A percentile compares a stretch with the other conserved stretches of the same genome.
Evolutionary conservation across 805 yeast species (phyloP).

Genomic region (Pichia californica): DNA sequence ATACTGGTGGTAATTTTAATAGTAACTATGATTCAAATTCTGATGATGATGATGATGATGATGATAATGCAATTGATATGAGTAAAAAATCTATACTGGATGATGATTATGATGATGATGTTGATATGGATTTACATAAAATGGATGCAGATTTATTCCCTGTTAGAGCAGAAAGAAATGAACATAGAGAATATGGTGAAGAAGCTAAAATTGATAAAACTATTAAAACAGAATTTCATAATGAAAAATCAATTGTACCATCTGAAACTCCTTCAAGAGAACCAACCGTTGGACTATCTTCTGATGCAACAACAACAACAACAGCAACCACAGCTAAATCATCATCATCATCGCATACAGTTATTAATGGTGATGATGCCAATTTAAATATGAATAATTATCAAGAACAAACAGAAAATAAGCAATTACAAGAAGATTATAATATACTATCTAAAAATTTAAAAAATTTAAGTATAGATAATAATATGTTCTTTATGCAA

Average conservation of each 20-base stretch:
- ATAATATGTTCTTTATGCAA: conserved; percentile 24
- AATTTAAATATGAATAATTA: conserved; percentile 20
- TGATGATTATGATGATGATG: conserved; percentile 8
- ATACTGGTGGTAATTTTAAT: conserved; percentile 9
- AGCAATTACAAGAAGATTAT: conserved; percentile 34
- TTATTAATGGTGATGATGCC: conserved; percentile 6
- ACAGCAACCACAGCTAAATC: too few species aligned
- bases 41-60: conserved; percentile 25
- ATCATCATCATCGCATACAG: too few species aligned
- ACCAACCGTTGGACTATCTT: conserved; percentile 12
- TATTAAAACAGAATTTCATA: conserved; percentile 28
- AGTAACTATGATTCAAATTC: too few species aligned
- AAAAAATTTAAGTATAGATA: conserved; percentile 11
- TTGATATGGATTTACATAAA: conserved; percentile 27
- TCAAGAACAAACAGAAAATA: conserved; percentile 32
- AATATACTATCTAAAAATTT: conserved; percentile 13
- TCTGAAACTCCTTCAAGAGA: conserved; percentile 22
- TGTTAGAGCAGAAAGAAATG: conserved; percentile 57
- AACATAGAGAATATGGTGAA: conserved; percentile 33
- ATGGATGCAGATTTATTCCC: conserved; percentile 60
- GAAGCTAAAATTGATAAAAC: conserved; percentile 25
- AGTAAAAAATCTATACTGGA: conserved; percentile 1
- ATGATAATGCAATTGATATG: conserved; percentile 15
- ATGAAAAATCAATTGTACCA: conserved; percentile 20
- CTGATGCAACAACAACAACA: not conserved